phyloP scores from a whole-genome alignment of 2,329 filamentous ascomycete species.

The Emmonsia crescens region DNA sequence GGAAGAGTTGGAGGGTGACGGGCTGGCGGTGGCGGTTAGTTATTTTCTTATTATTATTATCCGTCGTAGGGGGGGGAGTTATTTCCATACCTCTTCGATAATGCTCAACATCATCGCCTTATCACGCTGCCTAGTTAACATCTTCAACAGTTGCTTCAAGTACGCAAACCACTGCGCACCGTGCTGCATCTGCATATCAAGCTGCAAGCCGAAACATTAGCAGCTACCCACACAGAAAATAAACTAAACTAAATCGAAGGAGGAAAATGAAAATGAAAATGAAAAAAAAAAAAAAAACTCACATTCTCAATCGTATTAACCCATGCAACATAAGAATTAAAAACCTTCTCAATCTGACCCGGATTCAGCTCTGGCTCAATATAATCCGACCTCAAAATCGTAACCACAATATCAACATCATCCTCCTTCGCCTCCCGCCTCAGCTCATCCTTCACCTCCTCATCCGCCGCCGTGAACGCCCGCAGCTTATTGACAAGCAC shows the following conservation, averaged over 20 bases:
- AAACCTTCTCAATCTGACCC: slow-evolving; percentile 71
- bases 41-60: too few relatives aligned
- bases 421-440: slow-evolving; percentile 62
- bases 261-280: slow-evolving; percentile 1
- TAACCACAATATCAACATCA: slow-evolving; percentile 73
- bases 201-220: slow-evolving; percentile 19
- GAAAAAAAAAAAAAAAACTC: slow-evolving; percentile 4
- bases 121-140: slow-evolving; percentile 81
- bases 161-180: slow-evolving; percentile 89
- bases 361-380: slow-evolving; percentile 60
- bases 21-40: slow-evolving; percentile 38
- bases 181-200: slow-evolving; percentile 77
- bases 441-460: slow-evolving; percentile 62
- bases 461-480: slow-evolving; percentile 63
- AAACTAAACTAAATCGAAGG: too few relatives aligned
- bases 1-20: slow-evolving; percentile 90
- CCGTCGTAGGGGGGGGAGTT: background rate
- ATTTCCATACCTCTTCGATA: slow-evolving; percentile 60
- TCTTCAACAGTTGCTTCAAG: slow-evolving; percentile 86
- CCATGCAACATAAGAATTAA: slow-evolving; percentile 94
- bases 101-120: slow-evolving; percentile 95
- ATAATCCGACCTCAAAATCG: slow-evolving; percentile 67
- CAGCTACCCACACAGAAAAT: background rate
- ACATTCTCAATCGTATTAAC: slow-evolving; percentile 83
- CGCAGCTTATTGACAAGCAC: slow-evolving; percentile 72